These are phyloP conservation scores for Leccinum disarticulatum DNA, from an alignment of 768 basidiomycete species.

Conservation along the genomic window DNA sequence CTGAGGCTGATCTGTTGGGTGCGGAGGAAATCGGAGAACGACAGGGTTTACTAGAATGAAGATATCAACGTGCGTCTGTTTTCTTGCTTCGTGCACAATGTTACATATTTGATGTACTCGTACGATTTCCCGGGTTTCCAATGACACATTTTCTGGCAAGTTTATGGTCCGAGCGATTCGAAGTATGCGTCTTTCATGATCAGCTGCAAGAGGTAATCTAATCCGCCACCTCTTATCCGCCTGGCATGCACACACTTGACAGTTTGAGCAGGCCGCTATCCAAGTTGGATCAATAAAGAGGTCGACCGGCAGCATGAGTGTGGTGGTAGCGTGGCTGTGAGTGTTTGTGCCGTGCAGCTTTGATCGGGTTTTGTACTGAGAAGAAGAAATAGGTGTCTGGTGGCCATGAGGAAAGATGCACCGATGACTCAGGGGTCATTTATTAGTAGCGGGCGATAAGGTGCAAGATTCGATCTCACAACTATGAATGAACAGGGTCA, in stretches of 20 bases:
- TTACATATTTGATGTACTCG: not conserved
- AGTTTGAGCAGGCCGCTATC: not conserved
- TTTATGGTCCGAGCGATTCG: not conserved
- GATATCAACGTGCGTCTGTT: not conserved
- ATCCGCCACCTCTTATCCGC: conserved; percentile 1
- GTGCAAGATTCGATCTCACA: not conserved
- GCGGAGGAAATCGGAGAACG: conserved; percentile 13
- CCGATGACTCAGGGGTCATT: not conserved
- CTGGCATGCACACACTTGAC: not conserved
- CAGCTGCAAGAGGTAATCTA: not conserved
- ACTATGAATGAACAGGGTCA: not conserved
- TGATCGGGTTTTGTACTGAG: not conserved
- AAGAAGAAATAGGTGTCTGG: not conserved
- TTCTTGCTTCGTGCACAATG: not conserved
- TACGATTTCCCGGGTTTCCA: not conserved
- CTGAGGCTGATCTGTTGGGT: conserved; percentile 9
- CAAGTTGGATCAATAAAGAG: not conserved
- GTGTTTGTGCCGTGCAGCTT: not conserved
- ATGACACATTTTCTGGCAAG: not conserved
- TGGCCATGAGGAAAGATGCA: not conserved
- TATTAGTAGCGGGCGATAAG: not conserved
- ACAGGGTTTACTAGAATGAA: conserved; percentile 13
- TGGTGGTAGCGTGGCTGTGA: not conserved
- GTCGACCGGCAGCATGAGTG: not conserved
- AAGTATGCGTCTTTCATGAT: conserved; percentile 11